Conservation (phyloP, 164 flowering plant genomes). For the Stephania japonica region DNA sequence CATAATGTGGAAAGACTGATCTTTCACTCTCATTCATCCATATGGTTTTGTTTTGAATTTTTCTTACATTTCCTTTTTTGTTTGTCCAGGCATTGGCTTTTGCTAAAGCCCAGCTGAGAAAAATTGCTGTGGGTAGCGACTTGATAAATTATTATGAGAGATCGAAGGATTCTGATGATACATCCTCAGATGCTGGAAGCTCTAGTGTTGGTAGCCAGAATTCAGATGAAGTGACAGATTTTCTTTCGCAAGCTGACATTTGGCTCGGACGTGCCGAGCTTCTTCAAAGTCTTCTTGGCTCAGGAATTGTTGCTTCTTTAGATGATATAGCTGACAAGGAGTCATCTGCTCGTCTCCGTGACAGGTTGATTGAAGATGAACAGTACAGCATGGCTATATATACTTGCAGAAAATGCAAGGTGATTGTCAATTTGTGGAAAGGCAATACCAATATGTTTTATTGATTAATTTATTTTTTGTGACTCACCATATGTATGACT, state of each 20-base stretch:
- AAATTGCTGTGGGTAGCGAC: conserved; percentile 67
- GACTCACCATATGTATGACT: conserved; percentile 9
- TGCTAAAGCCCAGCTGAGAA: conserved; percentile 75
- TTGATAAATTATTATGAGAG: conserved; percentile 54
- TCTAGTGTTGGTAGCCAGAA: conserved; percentile 81
- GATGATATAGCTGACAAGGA: conserved; percentile 93
- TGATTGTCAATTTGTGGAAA: conserved; percentile 19
- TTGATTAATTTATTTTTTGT: background rate
- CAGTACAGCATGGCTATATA: conserved; percentile 98
- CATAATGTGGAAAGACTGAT: background rate
- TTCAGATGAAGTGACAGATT: conserved; percentile 78
- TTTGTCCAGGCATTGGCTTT: conserved; percentile 57
- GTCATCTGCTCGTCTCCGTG: conserved; percentile 81
- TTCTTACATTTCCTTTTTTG: background rate
- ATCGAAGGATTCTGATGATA: conserved; percentile 75
- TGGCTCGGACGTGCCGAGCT: conserved; percentile 97
- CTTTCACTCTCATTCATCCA: background rate
- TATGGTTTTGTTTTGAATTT: background rate
- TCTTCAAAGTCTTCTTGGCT: conserved; percentile 94
- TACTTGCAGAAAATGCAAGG: conserved; percentile 97
- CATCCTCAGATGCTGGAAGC: conserved; percentile 95
- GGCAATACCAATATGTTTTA: background rate
- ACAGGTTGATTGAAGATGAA: conserved; percentile 81
- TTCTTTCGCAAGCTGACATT: conserved; percentile 62
- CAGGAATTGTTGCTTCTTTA: conserved; percentile 92